A percentile compares a stretch with the other conserved stretches of the same genome.
These are phyloP conservation scores for Pholiota microspora DNA, from an alignment of 768 basidiomycete species.

Conservation along the genomic window DNA sequence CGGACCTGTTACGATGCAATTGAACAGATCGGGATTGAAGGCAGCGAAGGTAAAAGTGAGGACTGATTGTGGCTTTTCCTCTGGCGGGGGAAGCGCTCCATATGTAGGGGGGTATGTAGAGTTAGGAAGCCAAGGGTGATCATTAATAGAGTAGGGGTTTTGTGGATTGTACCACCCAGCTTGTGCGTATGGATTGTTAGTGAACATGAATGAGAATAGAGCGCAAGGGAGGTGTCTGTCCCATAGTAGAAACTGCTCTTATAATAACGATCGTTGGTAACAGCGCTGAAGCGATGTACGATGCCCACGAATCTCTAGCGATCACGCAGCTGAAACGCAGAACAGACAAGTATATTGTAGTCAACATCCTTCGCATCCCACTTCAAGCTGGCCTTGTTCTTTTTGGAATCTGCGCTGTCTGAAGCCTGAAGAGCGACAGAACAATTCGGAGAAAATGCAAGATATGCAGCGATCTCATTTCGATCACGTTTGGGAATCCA, in stretches of 20 bases:
- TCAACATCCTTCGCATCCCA: background rate
- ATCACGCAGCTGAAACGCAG: background rate
- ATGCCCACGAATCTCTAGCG: no score
- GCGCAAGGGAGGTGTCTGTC: no score
- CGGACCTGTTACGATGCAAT: slow-evolving; percentile 43
- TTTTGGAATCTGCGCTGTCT: no score
- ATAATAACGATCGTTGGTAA: background rate
- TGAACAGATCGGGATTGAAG: slow-evolving; percentile 38
- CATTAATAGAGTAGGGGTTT: slow-evolving; percentile 26
- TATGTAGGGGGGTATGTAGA: slow-evolving; percentile 20
- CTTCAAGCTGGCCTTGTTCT: background rate
- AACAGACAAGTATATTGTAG: background rate
- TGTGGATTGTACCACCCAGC: slow-evolving; percentile 30
- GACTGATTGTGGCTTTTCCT: slow-evolving; percentile 3
- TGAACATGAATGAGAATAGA: slow-evolving; percentile 14
- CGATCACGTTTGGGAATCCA: background rate
- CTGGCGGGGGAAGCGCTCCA: slow-evolving; percentile 24
- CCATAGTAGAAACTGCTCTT: no score
- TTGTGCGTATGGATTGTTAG: slow-evolving; percentile 30
- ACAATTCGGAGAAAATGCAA: background rate
- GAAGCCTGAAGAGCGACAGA: no score
- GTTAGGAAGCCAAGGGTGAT: slow-evolving; percentile 13
- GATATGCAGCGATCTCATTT: background rate
- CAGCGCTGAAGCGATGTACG: no score
- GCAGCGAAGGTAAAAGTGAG: slow-evolving; percentile 26